Percentiles rank a stretch among this genome's conserved stretches.
Evolutionary conservation across 129 eudicot genomes (phyloP).

Genomic region (Tanacetum coccineum): DNA sequence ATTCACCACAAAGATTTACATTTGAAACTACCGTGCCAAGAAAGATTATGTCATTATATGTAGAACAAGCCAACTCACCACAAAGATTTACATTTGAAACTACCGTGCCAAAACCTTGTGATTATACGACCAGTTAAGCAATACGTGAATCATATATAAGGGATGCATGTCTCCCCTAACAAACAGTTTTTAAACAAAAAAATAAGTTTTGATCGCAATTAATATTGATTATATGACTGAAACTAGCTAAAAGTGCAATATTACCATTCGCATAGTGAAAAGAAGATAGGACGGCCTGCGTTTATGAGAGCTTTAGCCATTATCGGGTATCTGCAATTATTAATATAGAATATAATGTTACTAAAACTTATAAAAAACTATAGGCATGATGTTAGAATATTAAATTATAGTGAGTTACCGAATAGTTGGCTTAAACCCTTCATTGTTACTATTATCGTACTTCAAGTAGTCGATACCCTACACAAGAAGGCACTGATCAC

Average conservation of each 20-base stretch:
- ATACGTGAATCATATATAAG: too few relatives aligned
- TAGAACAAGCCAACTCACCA: conserved; percentile 10
- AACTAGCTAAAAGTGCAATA: conserved; percentile 4
- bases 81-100: too few relatives aligned
- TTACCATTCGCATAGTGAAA: conserved; percentile 89
- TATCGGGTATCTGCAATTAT: conserved; percentile 64
- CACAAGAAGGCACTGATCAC: not conserved
- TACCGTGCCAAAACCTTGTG: too few relatives aligned
- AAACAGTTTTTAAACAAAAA: not conserved
- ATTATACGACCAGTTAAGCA: too few relatives aligned
- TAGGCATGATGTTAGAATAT: not conserved
- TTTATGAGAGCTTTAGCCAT: conserved; percentile 89
- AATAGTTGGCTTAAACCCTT: conserved; percentile 59
- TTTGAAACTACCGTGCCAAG: conserved; percentile 8
- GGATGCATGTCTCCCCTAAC: conserved; percentile 97
- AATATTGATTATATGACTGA: not conserved
- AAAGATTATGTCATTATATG: not conserved
- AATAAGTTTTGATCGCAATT: not conserved
- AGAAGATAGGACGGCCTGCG: conserved; percentile 75
- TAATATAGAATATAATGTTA: not conserved
- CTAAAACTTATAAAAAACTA: not conserved
- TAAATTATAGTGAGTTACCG: conserved; percentile 38
- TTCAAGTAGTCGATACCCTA: conserved; percentile 95
- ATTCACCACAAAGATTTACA: not conserved
- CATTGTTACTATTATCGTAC: conserved; percentile 85